Evolutionary conservation across 2,329 filamentous ascomycete species (phyloP).

Genomic region (Dactylonectria estremocensis): DNA sequence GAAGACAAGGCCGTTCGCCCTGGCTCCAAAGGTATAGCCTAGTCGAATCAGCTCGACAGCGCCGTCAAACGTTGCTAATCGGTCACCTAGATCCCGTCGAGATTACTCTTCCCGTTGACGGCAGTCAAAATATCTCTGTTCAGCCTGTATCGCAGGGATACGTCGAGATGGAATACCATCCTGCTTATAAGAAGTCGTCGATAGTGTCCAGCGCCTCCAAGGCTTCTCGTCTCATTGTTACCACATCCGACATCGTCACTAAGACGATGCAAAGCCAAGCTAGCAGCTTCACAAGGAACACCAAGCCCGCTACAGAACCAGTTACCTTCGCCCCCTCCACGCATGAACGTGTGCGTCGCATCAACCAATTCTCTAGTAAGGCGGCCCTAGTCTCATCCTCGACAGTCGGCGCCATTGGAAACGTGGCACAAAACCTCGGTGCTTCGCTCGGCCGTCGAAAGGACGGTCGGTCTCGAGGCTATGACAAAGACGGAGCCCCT

Average conservation of each 20-base stretch:
- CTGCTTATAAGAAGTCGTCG: conserved; percentile 90
- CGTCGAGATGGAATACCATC: conserved; percentile 84
- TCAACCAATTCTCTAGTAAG: conserved; percentile 86
- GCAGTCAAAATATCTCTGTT: conserved; percentile 75
- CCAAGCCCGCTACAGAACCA: conserved; percentile 83
- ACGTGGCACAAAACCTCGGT: conserved; percentile 91
- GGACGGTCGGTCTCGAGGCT: conserved; percentile 70
- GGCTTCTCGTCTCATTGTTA: conserved; percentile 93
- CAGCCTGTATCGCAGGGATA: conserved; percentile 79
- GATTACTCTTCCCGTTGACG: conserved; percentile 80
- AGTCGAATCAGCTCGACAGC: not conserved
- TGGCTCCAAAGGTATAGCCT: conserved; percentile 87
- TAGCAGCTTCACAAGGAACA: conserved; percentile 84
- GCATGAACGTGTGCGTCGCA: conserved; percentile 87
- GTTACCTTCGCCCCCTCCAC: conserved; percentile 91
- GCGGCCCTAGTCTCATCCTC: conserved; percentile 87
- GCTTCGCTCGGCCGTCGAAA: conserved; percentile 75
- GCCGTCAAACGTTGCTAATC: not conserved
- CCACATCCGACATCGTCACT: conserved; percentile 84
- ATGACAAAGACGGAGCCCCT: conserved; percentile 79
- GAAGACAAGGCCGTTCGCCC: conserved; percentile 83
- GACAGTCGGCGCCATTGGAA: conserved; percentile 87
- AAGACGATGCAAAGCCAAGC: conserved; percentile 84
- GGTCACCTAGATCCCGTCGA: conserved; percentile 78
- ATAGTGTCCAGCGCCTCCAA: conserved; percentile 89